Evolutionary conservation across 345 rosid genomes (phyloP).

Genomic region (Rubroshorea leprosula): DNA sequence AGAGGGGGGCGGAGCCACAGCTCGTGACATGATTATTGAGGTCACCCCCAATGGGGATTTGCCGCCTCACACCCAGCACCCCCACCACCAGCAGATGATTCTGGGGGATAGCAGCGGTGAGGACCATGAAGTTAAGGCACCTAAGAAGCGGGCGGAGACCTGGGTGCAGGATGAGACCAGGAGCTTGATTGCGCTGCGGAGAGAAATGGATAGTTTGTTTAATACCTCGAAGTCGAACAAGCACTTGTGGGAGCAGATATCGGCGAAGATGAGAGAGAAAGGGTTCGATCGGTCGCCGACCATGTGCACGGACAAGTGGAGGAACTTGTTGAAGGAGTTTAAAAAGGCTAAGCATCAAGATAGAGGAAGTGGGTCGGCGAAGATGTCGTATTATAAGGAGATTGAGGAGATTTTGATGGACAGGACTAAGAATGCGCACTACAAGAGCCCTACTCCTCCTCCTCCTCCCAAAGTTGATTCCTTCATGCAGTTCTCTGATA

Average conservation of each 20-base stretch:
- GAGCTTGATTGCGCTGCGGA: conserved; percentile 59
- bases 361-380: conserved; percentile 72
- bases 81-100: conserved; percentile 50
- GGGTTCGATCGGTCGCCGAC: conserved; percentile 98
- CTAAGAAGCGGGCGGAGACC: conserved; percentile 97
- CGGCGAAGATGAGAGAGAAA: conserved; percentile 82
- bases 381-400: conserved; percentile 93
- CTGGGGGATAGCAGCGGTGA: conserved; percentile 83
- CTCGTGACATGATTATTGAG: conserved; percentile 81
- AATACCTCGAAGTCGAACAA: conserved; percentile 96
- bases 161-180: conserved; percentile 99
- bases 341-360: conserved; percentile 90
- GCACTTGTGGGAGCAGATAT: conserved; percentile 95
- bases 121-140: conserved; percentile 73
- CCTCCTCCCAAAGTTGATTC: conserved; percentile 76
- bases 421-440: conserved; percentile 68
- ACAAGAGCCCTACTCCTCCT: conserved; percentile 55
- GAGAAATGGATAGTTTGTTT: conserved; percentile 87
- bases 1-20: conserved; percentile 33
- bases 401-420: conserved; percentile 91
- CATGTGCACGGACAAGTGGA: conserved; percentile 99
- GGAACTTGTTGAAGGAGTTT: conserved; percentile 91
- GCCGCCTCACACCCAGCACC: conserved; percentile 36
- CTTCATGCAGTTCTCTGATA: conserved; percentile 84
- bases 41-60: conserved; percentile 59